Percentiles rank a stretch among this genome's conserved stretches.
These are phyloP conservation scores for Anacardium occidentale DNA, from an alignment of 345 rosid species.

Conservation along the genomic window DNA sequence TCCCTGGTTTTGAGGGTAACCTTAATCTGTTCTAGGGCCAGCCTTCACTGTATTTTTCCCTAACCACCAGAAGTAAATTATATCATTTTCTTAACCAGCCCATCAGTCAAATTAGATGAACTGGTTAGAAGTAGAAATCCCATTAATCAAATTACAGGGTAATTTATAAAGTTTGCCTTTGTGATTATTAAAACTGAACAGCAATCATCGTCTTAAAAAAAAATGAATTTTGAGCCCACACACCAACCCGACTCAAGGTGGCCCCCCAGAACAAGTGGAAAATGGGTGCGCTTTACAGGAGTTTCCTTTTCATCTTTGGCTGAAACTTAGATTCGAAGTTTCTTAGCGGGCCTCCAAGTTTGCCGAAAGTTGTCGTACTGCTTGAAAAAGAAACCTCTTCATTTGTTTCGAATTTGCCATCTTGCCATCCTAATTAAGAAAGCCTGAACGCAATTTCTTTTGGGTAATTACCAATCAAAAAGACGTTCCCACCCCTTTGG, in stretches of 20 bases:
- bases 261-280: background rate
- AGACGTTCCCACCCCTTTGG: no score
- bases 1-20: background rate
- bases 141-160: no score
- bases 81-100: background rate
- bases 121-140: no score
- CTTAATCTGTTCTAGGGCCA: background rate
- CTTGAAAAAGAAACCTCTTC: background rate
- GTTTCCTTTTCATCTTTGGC: background rate
- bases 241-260: background rate
- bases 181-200: background rate
- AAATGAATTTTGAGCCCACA: background rate
- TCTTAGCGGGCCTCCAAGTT: slow-evolving; percentile 10
- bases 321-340: slow-evolving; percentile 17
- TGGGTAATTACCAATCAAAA: no score
- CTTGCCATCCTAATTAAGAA: background rate
- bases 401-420: slow-evolving; percentile 10
- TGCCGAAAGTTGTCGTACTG: slow-evolving; percentile 11
- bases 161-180: background rate
- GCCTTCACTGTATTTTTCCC: background rate
- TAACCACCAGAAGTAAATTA: background rate
- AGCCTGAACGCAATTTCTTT: background rate
- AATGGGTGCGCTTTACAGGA: slow-evolving; percentile 8
- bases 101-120: no score
- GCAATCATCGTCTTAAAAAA: background rate